A percentile compares a stretch with the other conserved stretches of the same genome.
These are phyloP conservation scores for Globisporangium uncinulatum DNA, from an alignment of 352 stramenopile species.

Conservation along the genomic window DNA sequence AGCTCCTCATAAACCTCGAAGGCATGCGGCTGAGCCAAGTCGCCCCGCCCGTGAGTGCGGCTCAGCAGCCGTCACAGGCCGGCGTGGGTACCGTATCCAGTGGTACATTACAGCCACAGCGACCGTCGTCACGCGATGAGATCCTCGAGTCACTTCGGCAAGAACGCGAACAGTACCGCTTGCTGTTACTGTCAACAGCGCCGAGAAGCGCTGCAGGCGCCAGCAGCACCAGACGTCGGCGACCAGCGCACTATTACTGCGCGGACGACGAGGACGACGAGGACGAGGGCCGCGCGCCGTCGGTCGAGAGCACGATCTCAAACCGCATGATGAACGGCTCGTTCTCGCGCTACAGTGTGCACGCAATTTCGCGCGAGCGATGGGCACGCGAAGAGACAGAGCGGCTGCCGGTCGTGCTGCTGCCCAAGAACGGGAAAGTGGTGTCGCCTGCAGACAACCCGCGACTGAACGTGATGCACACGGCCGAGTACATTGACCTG, in stretches of 20 bases:
- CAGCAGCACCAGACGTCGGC: conserved; percentile 28
- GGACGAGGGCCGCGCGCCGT: conserved; percentile 40
- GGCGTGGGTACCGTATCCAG: no score
- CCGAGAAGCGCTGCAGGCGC: not conserved
- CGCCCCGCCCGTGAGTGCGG: conserved; percentile 8
- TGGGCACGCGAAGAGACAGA: conserved; percentile 68
- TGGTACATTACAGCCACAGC: conserved; percentile 4
- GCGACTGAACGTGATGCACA: conserved; percentile 67
- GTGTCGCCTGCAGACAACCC: conserved; percentile 67
- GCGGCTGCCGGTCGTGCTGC: conserved; percentile 62
- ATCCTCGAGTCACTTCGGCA: conserved; percentile 57
- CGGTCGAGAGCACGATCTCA: conserved; percentile 75
- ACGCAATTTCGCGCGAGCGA: conserved; percentile 64
- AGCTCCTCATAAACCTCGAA: conserved; percentile 64
- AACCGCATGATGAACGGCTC: conserved; percentile 79
- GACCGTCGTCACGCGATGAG: conserved; percentile 55
- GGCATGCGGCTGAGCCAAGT: conserved; percentile 22
- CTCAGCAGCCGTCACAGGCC: conserved; percentile 2
- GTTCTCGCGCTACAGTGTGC: conserved; percentile 69
- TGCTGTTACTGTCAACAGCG: conserved; percentile 43
- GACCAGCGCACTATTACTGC: conserved; percentile 35
- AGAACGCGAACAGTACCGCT: conserved; percentile 67
- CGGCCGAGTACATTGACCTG: conserved; percentile 58
- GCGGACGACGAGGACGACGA: conserved; percentile 71
- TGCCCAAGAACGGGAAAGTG: conserved; percentile 60